These are phyloP conservation scores for Huntiella decipiens DNA, from an alignment of 2,329 filamentous ascomycete genomes.

Conservation along the genomic window DNA sequence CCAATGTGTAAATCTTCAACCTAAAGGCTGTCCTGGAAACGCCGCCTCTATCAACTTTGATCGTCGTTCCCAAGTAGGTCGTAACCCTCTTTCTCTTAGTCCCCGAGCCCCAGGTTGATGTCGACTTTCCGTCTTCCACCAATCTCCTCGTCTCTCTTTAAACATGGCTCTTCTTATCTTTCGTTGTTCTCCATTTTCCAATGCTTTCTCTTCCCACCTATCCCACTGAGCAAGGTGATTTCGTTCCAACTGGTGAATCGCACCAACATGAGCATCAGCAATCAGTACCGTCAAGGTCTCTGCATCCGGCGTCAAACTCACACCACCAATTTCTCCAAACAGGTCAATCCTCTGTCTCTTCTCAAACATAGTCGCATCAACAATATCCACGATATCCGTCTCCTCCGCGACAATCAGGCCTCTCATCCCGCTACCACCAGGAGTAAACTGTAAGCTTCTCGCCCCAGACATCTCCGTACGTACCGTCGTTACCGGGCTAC, in stretches of 20 bases:
- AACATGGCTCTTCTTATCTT: background rate
- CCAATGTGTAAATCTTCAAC: background rate
- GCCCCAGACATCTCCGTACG: constrained; percentile 49
- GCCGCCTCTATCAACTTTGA: background rate
- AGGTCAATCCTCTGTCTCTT: constrained; percentile 53
- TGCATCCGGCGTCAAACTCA: constrained; percentile 47
- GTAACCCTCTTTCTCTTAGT: background rate
- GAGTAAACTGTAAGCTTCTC: constrained; percentile 52
- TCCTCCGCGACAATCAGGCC: constrained; percentile 57
- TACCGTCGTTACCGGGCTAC: constrained; percentile 33
- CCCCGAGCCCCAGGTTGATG: background rate
- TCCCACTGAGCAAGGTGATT: background rate
- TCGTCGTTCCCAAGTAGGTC: background rate
- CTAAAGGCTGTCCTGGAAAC: background rate
- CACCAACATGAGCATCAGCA: constrained; percentile 45
- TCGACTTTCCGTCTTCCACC: background rate
- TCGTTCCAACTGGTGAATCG: constrained; percentile 43
- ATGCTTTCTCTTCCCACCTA: background rate
- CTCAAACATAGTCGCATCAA: constrained; percentile 45
- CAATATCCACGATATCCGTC: constrained; percentile 52
- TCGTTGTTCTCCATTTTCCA: background rate
- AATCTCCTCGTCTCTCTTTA: background rate
- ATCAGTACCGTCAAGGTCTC: constrained; percentile 50
- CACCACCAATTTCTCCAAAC: constrained; percentile 56
- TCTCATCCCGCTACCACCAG: constrained; percentile 44